These are phyloP conservation scores for Aphanomyces euteiches DNA, from an alignment of 352 stramenopile genomes.

Conservation along the genomic window DNA sequence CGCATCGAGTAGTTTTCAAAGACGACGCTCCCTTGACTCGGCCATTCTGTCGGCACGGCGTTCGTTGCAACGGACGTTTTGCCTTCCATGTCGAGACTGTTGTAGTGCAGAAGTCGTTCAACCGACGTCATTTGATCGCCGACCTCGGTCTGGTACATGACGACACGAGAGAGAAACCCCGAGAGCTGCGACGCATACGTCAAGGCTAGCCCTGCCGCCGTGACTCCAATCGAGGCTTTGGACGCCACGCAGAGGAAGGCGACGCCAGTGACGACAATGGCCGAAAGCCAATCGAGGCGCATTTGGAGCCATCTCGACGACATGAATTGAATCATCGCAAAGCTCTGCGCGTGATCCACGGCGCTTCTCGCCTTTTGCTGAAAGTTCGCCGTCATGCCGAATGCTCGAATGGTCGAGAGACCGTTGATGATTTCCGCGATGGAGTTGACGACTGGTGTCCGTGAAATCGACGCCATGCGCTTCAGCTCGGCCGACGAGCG, in stretches of 20 bases:
- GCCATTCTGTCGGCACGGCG: conserved; percentile 39
- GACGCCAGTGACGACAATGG: conserved; percentile 87
- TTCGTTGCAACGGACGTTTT: conserved; percentile 25
- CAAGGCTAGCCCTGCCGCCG: conserved; percentile 74
- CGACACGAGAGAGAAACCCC: conserved; percentile 32
- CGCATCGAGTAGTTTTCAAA: conserved; percentile 64
- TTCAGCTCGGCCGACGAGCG: conserved; percentile 65
- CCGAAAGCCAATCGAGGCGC: conserved; percentile 81
- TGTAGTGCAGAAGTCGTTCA: conserved; percentile 68
- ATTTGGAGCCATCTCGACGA: conserved; percentile 96
- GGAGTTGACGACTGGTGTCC: conserved; percentile 85
- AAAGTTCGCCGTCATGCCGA: conserved; percentile 41
- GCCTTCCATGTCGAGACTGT: conserved; percentile 43
- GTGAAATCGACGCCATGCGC: conserved; percentile 56
- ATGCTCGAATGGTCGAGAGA: conserved; percentile 41
- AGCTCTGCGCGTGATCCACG: conserved; percentile 67
- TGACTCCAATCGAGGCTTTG: conserved; percentile 72
- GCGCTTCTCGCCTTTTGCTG: conserved; percentile 36
- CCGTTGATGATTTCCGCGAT: conserved; percentile 45
- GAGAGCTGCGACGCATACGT: conserved; percentile 92
- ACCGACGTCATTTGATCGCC: conserved; percentile 94
- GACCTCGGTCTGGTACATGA: conserved; percentile 39
- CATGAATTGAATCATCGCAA: conserved; percentile 88
- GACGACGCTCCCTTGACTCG: conserved; percentile 53
- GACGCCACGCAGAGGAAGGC: conserved; percentile 50